phyloP scores from a whole-genome alignment of 805 yeast genomes.

The Ogataea pilisensis region DNA sequence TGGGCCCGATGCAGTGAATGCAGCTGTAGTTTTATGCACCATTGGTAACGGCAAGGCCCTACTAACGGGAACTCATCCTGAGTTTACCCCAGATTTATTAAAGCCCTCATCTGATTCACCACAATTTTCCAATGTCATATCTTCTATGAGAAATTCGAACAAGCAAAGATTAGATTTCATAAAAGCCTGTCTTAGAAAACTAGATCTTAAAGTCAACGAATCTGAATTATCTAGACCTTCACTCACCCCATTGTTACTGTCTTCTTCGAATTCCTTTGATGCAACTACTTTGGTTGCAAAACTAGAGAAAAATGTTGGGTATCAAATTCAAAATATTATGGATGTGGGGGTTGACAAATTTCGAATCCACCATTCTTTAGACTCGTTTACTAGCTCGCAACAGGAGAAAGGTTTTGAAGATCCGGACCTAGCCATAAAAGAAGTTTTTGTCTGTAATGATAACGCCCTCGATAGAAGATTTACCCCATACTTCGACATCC shows the following conservation, averaged over 20 bases:
- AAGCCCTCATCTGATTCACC: slow-evolving; percentile 27
- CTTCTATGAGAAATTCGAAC: slow-evolving; percentile 41
- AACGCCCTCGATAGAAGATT: slow-evolving; percentile 43
- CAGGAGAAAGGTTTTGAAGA: slow-evolving; percentile 43
- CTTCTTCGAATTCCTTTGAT: slow-evolving; percentile 35
- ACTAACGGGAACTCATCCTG: slow-evolving; percentile 87
- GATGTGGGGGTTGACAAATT: slow-evolving; percentile 55
- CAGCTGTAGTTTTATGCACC: slow-evolving; percentile 68
- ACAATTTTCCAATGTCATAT: slow-evolving; percentile 32
- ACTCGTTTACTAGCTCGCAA: slow-evolving; percentile 20
- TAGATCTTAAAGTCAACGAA: slow-evolving; percentile 69
- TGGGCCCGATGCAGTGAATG: slow-evolving; percentile 32
- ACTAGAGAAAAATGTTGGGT: slow-evolving; percentile 33
- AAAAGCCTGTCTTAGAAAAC: slow-evolving; percentile 46
- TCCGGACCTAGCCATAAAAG: slow-evolving; percentile 52
- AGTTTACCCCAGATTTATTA: slow-evolving; percentile 57
- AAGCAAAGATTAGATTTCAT: slow-evolving; percentile 52
- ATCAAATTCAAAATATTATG: slow-evolving; percentile 39
- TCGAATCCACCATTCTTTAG: slow-evolving; percentile 40
- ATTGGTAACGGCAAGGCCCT: slow-evolving; percentile 75
- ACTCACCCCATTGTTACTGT: slow-evolving; percentile 61
- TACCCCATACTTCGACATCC: slow-evolving; percentile 73
- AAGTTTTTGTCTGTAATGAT: slow-evolving; percentile 42
- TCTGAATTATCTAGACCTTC: slow-evolving; percentile 51
- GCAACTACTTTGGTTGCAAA: slow-evolving; percentile 31